Conservation (phyloP, 208 protist species). For the Trypanosoma lewisi region DNA sequence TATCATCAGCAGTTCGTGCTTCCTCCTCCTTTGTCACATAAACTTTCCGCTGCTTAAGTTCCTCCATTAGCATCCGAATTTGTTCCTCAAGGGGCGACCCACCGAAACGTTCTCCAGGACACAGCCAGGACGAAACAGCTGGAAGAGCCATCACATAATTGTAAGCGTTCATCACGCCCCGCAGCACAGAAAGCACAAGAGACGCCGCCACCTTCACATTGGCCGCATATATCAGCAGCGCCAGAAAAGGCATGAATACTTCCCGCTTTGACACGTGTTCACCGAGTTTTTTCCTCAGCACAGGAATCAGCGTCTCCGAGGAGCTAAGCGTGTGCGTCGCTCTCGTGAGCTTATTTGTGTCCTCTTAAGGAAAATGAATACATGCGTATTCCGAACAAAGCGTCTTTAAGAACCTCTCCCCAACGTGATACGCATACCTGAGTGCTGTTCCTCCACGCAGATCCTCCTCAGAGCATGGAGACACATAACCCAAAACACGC, state of each 20-base stretch:
- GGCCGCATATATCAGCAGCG: slow-evolving; percentile 26
- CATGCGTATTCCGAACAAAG: slow-evolving; percentile 46
- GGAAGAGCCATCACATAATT: slow-evolving; percentile 13
- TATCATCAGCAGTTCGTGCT: background rate
- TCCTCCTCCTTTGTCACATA: slow-evolving; percentile 11
- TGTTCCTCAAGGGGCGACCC: slow-evolving; percentile 1
- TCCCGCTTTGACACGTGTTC: background rate
- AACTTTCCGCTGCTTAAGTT: slow-evolving; percentile 3
- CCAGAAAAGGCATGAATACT: slow-evolving; percentile 26
- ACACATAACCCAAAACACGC: background rate
- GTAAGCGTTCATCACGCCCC: background rate
- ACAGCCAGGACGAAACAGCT: background rate
- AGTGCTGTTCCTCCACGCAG: background rate
- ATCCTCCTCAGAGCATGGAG: background rate
- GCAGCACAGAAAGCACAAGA: slow-evolving; percentile 32
- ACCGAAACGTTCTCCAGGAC: background rate
- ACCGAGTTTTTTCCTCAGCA: slow-evolving; percentile 20
- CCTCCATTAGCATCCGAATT: slow-evolving; percentile 7
- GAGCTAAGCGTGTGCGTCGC: slow-evolving; percentile 32
- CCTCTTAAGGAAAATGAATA: slow-evolving; percentile 16
- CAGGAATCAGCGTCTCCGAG: slow-evolving; percentile 15
- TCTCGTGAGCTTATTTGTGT: slow-evolving; percentile 32
- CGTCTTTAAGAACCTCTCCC: slow-evolving; percentile 43
- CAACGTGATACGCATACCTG: slow-evolving; percentile 2
- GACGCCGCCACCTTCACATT: slow-evolving; percentile 18